phyloP scores from a whole-genome alignment of 2,329 filamentous ascomycete genomes.

The Grosmannia penicillata region DNA sequence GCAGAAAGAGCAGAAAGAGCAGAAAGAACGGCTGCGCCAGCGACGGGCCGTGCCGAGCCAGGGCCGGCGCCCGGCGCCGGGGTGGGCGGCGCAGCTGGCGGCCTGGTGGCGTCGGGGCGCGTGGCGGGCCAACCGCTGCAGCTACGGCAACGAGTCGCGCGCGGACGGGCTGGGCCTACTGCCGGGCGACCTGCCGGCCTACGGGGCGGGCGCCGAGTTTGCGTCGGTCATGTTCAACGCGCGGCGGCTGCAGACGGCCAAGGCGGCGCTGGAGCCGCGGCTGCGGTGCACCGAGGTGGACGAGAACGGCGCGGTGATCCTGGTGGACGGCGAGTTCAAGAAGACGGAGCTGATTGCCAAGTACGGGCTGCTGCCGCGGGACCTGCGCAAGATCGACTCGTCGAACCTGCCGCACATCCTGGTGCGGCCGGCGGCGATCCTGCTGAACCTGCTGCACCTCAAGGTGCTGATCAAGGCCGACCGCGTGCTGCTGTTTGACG shows the following conservation, averaged over 20 bases:
- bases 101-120: not conserved
- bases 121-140: too few species aligned
- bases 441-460: constrained; percentile 92
- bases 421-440: constrained; percentile 79
- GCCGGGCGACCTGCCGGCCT: constrained; percentile 43
- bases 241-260: constrained; percentile 55
- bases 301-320: constrained; percentile 76
- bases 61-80: too few species aligned
- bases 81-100: too few species aligned
- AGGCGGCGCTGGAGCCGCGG: constrained; percentile 70
- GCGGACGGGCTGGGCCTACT: constrained; percentile 19
- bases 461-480: constrained; percentile 92
- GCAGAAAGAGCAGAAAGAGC: too few species aligned
- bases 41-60: too few species aligned
- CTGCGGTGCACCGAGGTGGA: constrained; percentile 92
- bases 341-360: constrained; percentile 96
- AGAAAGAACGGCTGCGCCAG: too few species aligned
- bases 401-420: constrained; percentile 91
- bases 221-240: constrained; percentile 20
- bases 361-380: constrained; percentile 86
- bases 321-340: constrained; percentile 92
- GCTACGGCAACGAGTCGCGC: not conserved
- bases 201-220: constrained; percentile 16
- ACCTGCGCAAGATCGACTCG: constrained; percentile 94
- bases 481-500: constrained; percentile 83